Percentiles rank a stretch among this genome's conserved stretches.
Evolutionary conservation across 2,329 filamentous ascomycete species (phyloP).

Genomic region (Sclerotinia spermophila): DNA sequence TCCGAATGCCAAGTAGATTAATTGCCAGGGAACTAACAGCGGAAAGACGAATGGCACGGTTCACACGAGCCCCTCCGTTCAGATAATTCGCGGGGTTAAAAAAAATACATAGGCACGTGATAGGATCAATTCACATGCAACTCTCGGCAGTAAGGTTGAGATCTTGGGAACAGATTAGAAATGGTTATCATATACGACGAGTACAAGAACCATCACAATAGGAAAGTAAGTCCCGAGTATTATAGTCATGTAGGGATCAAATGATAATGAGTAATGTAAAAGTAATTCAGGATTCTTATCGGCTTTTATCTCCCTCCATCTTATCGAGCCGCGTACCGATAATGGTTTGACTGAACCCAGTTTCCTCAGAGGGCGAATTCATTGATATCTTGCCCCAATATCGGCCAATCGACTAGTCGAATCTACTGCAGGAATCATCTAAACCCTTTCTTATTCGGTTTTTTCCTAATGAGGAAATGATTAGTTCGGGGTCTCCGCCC

Average conservation of each 20-base stretch:
- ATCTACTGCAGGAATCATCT: not conserved
- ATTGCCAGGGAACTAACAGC: not conserved
- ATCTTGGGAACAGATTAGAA: not conserved
- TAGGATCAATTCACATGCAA: not conserved
- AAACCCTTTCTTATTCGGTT: not conserved
- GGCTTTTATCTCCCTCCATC: not conserved
- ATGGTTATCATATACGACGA: not conserved
- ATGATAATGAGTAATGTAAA: not conserved
- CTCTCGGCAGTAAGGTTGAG: not conserved
- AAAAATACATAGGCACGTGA: not conserved
- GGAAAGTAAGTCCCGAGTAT: not conserved
- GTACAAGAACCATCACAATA: not conserved
- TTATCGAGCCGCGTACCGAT: not conserved
- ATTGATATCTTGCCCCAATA: not conserved
- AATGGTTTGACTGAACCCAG: not conserved
- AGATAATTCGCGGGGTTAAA: not conserved
- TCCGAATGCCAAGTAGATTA: not conserved
- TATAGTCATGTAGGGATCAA: not conserved
- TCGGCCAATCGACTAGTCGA: not conserved
- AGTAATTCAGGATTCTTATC: not conserved
- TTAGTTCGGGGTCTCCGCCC: not conserved
- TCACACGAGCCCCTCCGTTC: not conserved
- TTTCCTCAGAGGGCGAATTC: not conserved
- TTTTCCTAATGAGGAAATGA: slow-evolving; percentile 1
- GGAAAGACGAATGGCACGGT: not conserved